These are phyloP conservation scores for Sporothrix variecibatus DNA, from an alignment of 2,329 filamentous ascomycete species.

Conservation along the genomic window DNA sequence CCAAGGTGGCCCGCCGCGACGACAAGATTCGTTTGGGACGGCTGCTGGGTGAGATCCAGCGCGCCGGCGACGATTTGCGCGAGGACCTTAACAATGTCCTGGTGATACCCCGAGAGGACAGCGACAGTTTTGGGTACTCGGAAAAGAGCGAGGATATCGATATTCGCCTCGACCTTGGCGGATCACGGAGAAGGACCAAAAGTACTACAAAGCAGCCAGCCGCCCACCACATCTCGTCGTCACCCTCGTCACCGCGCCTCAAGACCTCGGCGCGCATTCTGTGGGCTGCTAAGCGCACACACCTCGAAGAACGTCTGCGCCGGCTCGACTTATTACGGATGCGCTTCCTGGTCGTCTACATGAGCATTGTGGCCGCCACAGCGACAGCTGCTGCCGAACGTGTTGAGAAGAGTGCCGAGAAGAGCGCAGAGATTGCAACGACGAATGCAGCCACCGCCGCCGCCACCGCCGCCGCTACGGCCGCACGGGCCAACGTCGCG, in stretches of 20 bases:
- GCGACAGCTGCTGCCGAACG: slow-evolving; percentile 42
- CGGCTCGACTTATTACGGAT: slow-evolving; percentile 63
- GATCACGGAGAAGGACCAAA: slow-evolving; percentile 18
- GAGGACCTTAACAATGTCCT: slow-evolving; percentile 59
- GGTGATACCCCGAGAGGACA: slow-evolving; percentile 40
- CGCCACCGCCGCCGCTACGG: slow-evolving; percentile 40
- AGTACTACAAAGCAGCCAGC: not conserved
- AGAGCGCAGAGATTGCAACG: slow-evolving; percentile 7
- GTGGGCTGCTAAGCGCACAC: slow-evolving; percentile 58
- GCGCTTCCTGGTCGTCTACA: slow-evolving; percentile 65
- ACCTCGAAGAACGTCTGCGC: slow-evolving; percentile 59
- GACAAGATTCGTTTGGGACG: slow-evolving; percentile 62
- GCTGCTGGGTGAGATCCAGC: slow-evolving; percentile 64
- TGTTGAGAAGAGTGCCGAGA: slow-evolving; percentile 33
- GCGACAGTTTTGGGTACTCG: not conserved
- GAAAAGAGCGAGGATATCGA: not conserved
- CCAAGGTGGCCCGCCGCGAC: slow-evolving; percentile 59
- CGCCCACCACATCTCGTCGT: not conserved
- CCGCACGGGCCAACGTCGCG: slow-evolving; percentile 49
- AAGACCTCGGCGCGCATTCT: slow-evolving; percentile 54
- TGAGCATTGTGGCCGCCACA: slow-evolving; percentile 57
- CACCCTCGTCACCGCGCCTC: slow-evolving; percentile 38
- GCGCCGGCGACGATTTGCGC: slow-evolving; percentile 60
- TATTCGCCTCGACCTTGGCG: not conserved
- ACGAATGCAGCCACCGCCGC: slow-evolving; percentile 52